phyloP scores from a whole-genome alignment of 192 early-diverging fungal species.

The Coemansia brasiliensis region DNA sequence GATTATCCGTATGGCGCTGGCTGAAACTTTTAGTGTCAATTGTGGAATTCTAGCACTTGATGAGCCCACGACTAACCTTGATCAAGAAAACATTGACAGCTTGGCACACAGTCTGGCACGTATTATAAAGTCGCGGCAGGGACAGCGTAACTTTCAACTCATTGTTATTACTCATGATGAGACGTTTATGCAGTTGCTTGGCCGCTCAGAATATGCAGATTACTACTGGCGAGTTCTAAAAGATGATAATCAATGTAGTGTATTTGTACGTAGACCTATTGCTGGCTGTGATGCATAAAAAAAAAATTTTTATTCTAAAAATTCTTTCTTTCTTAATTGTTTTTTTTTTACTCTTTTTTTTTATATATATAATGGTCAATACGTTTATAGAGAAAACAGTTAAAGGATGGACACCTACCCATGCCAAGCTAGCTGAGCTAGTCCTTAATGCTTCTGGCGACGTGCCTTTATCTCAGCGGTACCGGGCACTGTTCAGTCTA shows the following conservation, averaged over 20 bases:
- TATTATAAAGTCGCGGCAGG: conserved; percentile 77
- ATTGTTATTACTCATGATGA: conserved; percentile 99
- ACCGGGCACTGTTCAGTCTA: conserved; percentile 91
- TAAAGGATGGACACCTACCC: conserved; percentile 50
- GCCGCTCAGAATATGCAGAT: conserved; percentile 76
- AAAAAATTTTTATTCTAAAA: conserved; percentile 1
- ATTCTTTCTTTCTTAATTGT: conserved; percentile 7
- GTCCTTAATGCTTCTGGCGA: conserved; percentile 63
- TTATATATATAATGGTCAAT: conserved; percentile 41
- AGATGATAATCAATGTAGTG: conserved; percentile 59
- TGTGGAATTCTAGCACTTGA: conserved; percentile 95
- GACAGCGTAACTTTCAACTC: conserved; percentile 92
- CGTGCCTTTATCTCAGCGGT: conserved; percentile 78
- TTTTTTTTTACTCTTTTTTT: conserved; percentile 6
- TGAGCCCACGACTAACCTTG: conserved; percentile 97
- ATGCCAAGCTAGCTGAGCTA: conserved; percentile 64
- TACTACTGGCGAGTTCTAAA: conserved; percentile 89
- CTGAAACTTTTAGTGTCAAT: conserved; percentile 89
- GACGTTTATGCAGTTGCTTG: conserved; percentile 84
- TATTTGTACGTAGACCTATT: conserved; percentile 44
- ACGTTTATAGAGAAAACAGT: conserved; percentile 42
- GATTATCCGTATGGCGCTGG: conserved; percentile 93
- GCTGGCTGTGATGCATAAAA: conserved; percentile 1
- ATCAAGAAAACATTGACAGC: conserved; percentile 82
- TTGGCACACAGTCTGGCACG: conserved; percentile 76